Conservation (phyloP, 1,284 basidiomycete genomes). For the Retiboletus fuscus region DNA sequence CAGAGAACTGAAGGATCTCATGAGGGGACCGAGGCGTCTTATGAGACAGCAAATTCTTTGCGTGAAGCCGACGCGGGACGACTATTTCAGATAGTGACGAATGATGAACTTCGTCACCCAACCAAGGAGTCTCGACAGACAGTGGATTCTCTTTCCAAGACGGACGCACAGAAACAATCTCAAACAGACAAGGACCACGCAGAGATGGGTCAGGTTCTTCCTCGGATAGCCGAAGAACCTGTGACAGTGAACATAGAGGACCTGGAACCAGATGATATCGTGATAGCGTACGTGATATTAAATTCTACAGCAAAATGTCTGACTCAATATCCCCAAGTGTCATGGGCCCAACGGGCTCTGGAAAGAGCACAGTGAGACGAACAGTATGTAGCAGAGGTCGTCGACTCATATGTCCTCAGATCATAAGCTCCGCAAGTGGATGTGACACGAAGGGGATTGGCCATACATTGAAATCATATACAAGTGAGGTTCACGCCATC, state of each 20-base stretch:
- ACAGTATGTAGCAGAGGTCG: not conserved
- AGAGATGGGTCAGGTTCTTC: not conserved
- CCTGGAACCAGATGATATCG: constrained; percentile 15
- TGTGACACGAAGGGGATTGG: constrained; percentile 21
- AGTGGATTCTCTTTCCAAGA: no score
- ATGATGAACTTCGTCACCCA: not conserved
- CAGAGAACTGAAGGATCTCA: no score
- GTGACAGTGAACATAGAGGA: not conserved
- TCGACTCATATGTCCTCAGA: constrained; percentile 26
- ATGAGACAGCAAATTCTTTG: no score
- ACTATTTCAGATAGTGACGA: no score
- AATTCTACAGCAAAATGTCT: not conserved
- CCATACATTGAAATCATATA: constrained; percentile 32
- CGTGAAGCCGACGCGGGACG: no score
- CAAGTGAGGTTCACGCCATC: constrained; percentile 26
- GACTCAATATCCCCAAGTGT: constrained; percentile 21
- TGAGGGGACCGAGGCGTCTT: no score
- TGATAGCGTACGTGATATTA: constrained; percentile 27
- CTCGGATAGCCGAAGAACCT: not conserved
- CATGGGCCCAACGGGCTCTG: no score
- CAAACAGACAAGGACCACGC: no score
- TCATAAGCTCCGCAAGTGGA: constrained; percentile 38
- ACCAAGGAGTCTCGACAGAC: not conserved
- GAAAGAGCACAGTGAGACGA: no score
- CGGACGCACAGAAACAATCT: no score